Base-by-base conservation (phyloP, 2,329 filamentous ascomycete species). In the Didymella arachidicola region DNA sequence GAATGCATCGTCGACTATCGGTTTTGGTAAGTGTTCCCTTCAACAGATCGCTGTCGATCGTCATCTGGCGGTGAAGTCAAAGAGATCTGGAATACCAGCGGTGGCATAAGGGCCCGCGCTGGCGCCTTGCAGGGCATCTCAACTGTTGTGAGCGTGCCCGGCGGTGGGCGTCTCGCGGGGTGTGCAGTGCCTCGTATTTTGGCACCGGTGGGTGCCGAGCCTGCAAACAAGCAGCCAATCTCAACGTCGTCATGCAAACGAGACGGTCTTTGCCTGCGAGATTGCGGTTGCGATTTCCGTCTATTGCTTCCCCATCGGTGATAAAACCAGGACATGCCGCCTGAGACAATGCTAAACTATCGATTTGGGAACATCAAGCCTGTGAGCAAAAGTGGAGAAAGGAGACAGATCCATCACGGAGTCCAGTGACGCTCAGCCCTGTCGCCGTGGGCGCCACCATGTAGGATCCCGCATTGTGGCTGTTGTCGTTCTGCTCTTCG, bases 201-300 rank as follows among this genome's bases (percentile, higher is more conserved):
- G 49, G 60, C 47, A 54, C 55, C 57, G 61, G 49, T 49, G 48
- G 29, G 53, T 57, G 51, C 50, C 53, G 44, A 54, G 60, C 57
- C 44, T 45, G 42, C 22, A 32, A 39, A 43, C 25, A 38, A 56
- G 39, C 47, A 49, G n/a, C 58, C 58, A 58, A 46, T 55, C 53
- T 60, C 60, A 45, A 43, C 22, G 53, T 41, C 54, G 19, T 50
- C 19, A 61, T 56, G 59, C 45, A 60, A 59, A 61, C 53, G 52
- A 58, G 59, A 32, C 48, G n/a, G 47, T 30, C 38, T 58, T 47
- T 53, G 34, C 36, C n/a, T 41, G 34, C 18, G 58, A 61, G 51
- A 67, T 69, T 66, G 53, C 57, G 44, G 12, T 25, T 51, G 54
- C 46, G n/a, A 30, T 47, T 56, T 46, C 43, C 47, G 45, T 52